Base-by-base conservation (phyloP, 345 rosid genomes). In the Carallia brachiata region DNA sequence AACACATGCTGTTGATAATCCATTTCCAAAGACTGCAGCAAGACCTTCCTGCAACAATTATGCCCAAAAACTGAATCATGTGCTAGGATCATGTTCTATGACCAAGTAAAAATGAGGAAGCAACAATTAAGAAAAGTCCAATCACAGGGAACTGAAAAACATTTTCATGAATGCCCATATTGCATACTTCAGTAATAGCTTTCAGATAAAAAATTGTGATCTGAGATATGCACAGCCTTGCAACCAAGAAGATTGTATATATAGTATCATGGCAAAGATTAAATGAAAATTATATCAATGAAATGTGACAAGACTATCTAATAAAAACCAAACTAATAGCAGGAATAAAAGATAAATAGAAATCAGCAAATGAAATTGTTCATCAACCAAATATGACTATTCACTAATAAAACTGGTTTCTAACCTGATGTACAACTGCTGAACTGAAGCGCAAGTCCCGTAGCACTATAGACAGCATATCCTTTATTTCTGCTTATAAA, bases 351-450 rank as follows among this genome's bases (percentile, higher is more conserved):
- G 17, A 44, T 13, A 44, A 60, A 36, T 30, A 57, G 18, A 59
- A 58, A 62, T 63, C 52, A 63, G 63, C 52, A 52, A 66, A 18
- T 4, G 48, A 18, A 57, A 54, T 70, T 4, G 62, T 31, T 50
- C 50, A 44, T 44, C 3, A 44, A 44, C 13, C 50, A 44, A 12
- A 12, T 44, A 44, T 44, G 4, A 10, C 50, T 44, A 44, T 44
- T 15, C 50, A 13, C 6, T 6, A 18, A 39, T 0, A 73, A 31
- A 34, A 57, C 37, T 53, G 34, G 50, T 40, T 39, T 63, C 78
- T 72, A 54, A 87, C 96, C 92, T 95, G 97, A 83, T 95, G 99
- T 63, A 95, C 92, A 31, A 92, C 99, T 52, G 96, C 96, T 6
- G 97, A 85, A 77, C 84, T 80, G 77, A 95, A 90, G 73, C 63